Conservation (phyloP, 1,139 yeast species). For the Trichomonascaceae sp. region DNA sequence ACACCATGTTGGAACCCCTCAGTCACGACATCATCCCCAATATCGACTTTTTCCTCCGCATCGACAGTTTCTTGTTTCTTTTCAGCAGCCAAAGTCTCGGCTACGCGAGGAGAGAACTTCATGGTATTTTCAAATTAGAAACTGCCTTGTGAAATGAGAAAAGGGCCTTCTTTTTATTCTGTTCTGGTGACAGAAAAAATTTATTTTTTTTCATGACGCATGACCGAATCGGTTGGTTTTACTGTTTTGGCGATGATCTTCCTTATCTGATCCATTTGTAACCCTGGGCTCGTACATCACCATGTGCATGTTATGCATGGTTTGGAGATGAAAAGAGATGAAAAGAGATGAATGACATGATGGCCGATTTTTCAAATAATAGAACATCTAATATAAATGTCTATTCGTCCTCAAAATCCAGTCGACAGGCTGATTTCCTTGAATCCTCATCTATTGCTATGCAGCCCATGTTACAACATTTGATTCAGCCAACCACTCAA, state of each 20-base stretch:
- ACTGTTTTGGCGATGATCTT: not conserved
- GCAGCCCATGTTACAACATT: not conserved
- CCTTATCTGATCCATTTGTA: not conserved
- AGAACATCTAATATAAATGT: too few relatives aligned
- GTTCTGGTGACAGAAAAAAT: not conserved
- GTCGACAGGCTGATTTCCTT: not conserved
- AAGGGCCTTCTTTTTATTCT: not conserved
- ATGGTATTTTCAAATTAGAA: not conserved
- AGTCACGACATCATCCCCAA: constrained; percentile 3
- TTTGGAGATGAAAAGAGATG: too few relatives aligned
- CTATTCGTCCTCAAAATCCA: not conserved
- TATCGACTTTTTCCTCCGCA: constrained; percentile 1
- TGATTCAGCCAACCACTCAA: not conserved
- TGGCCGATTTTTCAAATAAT: too few relatives aligned
- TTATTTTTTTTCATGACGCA: not conserved
- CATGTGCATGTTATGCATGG: not conserved
- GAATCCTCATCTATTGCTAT: not conserved
- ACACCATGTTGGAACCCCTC: constrained; percentile 10
- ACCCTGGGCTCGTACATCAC: not conserved
- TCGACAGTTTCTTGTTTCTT: not conserved
- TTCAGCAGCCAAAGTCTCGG: not conserved
- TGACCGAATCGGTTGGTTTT: not conserved
- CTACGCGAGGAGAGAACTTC: not conserved
- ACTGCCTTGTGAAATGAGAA: too few relatives aligned
- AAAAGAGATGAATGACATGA: too few relatives aligned